These are phyloP conservation scores for Candida labiduridarum DNA, from an alignment of 1,139 yeast genomes.

Conservation along the genomic window DNA sequence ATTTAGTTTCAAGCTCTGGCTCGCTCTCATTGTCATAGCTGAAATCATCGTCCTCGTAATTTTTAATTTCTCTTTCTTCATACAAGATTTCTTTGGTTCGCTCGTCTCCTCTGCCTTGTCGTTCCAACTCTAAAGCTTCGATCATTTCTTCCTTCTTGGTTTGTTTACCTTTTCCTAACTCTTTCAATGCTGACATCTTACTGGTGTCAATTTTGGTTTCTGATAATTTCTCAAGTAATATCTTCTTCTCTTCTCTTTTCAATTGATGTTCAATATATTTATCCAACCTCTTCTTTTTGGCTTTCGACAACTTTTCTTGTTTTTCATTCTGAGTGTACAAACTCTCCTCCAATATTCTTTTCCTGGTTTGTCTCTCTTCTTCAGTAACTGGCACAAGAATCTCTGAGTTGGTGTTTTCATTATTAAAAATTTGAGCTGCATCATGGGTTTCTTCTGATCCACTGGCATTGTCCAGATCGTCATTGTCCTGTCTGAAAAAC, in stretches of 20 bases:
- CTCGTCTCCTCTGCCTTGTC: conserved; percentile 72
- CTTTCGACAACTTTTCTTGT: conserved; percentile 67
- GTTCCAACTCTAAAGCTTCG: conserved; percentile 76
- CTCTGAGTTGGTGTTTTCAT: conserved; percentile 61
- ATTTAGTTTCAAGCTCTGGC: conserved; percentile 24
- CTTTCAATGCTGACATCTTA: conserved; percentile 68
- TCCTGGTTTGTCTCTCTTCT: conserved; percentile 64
- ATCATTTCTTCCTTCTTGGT: conserved; percentile 70
- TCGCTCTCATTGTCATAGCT: conserved; percentile 12
- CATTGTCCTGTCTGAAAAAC: conserved; percentile 47
- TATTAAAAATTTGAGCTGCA: conserved; percentile 6
- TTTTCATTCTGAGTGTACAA: conserved; percentile 56
- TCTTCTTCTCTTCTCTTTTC: conserved; percentile 85
- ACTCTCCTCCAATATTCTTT: conserved; percentile 62
- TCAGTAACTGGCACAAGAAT: conserved; percentile 52
- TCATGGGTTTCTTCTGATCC: conserved; percentile 10
- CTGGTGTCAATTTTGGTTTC: conserved; percentile 74
- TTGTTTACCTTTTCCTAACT: conserved; percentile 74
- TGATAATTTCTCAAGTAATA: conserved; percentile 70
- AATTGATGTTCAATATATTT: conserved; percentile 86
- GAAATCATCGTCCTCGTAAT: conserved; percentile 51
- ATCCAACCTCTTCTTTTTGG: conserved; percentile 76
- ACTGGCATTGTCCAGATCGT: conserved; percentile 23
- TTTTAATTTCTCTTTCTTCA: conserved; percentile 66
- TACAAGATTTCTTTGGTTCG: conserved; percentile 64